Evolutionary conservation across 2,329 filamentous ascomycete genomes (phyloP).

Genomic region (Neonectria punicea): DNA sequence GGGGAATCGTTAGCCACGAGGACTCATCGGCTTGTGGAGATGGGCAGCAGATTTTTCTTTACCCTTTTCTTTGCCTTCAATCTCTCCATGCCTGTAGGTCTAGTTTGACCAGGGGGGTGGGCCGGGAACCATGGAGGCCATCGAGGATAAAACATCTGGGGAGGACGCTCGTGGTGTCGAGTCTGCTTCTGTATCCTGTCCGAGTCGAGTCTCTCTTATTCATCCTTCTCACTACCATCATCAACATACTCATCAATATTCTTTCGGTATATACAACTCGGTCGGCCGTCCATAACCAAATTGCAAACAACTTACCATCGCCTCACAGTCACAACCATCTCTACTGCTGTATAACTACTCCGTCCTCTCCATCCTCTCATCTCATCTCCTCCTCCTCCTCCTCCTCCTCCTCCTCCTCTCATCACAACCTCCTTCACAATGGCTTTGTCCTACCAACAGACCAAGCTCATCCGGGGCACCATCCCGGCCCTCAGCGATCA

Average conservation of each 20-base stretch:
- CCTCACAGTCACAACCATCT: slow-evolving; percentile 5
- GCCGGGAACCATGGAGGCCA: slow-evolving; percentile 26
- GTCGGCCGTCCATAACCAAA: slow-evolving; percentile 5
- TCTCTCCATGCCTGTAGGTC: slow-evolving; percentile 29
- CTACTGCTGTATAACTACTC: slow-evolving; percentile 12
- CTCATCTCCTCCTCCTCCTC: not conserved
- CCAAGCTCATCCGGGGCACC: slow-evolving; percentile 74
- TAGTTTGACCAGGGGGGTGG: slow-evolving; percentile 28
- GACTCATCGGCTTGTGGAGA: slow-evolving; percentile 45
- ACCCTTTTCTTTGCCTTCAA: slow-evolving; percentile 28
- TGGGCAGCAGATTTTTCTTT: slow-evolving; percentile 24
- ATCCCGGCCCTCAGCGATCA: slow-evolving; percentile 75
- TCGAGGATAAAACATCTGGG: slow-evolving; percentile 40
- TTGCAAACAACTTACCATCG: slow-evolving; percentile 6
- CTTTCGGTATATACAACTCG: slow-evolving; percentile 7
- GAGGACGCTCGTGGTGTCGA: slow-evolving; percentile 25
- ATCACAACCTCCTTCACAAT: slow-evolving; percentile 37
- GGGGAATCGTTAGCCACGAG: slow-evolving; percentile 32
- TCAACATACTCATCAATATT: not conserved
- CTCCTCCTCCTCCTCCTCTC: not conserved
- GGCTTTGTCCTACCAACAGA: slow-evolving; percentile 64
- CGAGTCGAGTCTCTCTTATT: slow-evolving; percentile 20
- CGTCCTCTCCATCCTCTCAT: not conserved
- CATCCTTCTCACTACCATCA: not conserved
- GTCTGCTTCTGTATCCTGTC: slow-evolving; percentile 22